A percentile compares a stretch with the other conserved stretches of the same genome.
These are phyloP conservation scores for Paramecium tetraurelia DNA, from an alignment of 73 alveolate genomes.

Conservation along the genomic window DNA sequence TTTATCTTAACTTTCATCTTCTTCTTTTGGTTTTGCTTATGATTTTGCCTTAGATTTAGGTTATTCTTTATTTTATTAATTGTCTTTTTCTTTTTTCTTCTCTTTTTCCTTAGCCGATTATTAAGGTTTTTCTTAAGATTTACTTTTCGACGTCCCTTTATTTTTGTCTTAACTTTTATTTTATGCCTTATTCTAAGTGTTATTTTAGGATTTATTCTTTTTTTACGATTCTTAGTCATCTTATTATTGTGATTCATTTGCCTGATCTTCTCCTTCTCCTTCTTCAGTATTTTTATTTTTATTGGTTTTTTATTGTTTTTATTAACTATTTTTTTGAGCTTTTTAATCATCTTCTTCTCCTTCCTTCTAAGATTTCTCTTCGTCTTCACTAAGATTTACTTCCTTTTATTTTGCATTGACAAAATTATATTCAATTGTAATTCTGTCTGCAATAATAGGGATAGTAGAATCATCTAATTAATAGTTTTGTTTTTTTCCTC, in stretches of 20 bases:
- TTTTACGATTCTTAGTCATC: neutral
- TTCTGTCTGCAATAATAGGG: neutral
- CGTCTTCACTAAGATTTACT: neutral
- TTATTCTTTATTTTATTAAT: neutral
- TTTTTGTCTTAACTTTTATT: neutral
- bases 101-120: neutral
- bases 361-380: neutral
- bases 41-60: neutral
- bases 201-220: neutral
- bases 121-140: neutral
- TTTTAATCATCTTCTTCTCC: neutral
- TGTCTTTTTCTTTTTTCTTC: neutral
- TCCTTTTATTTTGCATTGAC: neutral
- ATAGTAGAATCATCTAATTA: neutral
- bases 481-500: neutral
- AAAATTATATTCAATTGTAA: neutral
- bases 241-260: neutral
- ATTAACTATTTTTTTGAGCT: neutral
- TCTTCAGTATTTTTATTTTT: neutral
- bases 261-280: neutral
- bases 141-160: neutral
- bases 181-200: neutral
- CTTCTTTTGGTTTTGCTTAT: neutral
- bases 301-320: neutral
- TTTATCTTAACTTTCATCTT: neutral